Conservation (phyloP, 495 filamentous ascomycete species). For the Aspergillus funiculosus region DNA sequence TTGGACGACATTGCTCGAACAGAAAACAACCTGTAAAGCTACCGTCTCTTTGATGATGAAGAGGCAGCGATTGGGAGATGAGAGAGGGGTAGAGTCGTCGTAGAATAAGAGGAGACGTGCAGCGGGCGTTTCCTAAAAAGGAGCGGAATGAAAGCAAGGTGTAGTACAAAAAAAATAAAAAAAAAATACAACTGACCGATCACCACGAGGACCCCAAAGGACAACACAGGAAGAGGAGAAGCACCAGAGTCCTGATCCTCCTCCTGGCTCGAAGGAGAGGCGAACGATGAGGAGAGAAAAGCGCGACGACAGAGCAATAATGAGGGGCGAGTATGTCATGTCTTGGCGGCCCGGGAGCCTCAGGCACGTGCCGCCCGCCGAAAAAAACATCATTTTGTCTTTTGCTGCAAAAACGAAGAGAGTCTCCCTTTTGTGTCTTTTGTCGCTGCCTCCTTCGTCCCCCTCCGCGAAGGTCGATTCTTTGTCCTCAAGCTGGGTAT, state of each 20-base stretch:
- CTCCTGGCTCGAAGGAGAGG: conserved; percentile 14
- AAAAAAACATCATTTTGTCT: conserved; percentile 30
- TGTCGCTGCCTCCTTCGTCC: conserved; percentile 5
- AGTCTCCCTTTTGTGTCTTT: not conserved
- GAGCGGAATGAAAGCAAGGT: not conserved
- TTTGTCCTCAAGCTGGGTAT: not conserved
- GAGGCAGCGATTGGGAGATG: conserved; percentile 2
- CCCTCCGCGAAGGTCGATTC: not conserved
- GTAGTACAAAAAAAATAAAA: not conserved
- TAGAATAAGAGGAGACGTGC: no score
- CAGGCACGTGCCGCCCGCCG: conserved; percentile 26
- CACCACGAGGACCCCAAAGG: conserved; percentile 14
- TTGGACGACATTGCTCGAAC: conserved; percentile 46
- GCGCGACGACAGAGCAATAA: conserved; percentile 7
- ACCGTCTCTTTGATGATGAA: conserved; percentile 4
- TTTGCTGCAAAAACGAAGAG: conserved; percentile 9
- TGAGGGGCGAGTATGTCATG: conserved; percentile 22
- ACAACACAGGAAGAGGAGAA: conserved; percentile 13
- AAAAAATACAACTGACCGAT: conserved; percentile 1
- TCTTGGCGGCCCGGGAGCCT: conserved; percentile 20
- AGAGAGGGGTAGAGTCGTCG: not conserved
- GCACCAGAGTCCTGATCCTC: conserved; percentile 17
- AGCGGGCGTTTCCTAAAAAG: no score
- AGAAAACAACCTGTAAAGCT: conserved; percentile 1
- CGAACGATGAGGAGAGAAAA: conserved; percentile 4